phyloP scores from a whole-genome alignment of 2,329 filamentous ascomycete species.

The Arthrocladium fulminans region DNA sequence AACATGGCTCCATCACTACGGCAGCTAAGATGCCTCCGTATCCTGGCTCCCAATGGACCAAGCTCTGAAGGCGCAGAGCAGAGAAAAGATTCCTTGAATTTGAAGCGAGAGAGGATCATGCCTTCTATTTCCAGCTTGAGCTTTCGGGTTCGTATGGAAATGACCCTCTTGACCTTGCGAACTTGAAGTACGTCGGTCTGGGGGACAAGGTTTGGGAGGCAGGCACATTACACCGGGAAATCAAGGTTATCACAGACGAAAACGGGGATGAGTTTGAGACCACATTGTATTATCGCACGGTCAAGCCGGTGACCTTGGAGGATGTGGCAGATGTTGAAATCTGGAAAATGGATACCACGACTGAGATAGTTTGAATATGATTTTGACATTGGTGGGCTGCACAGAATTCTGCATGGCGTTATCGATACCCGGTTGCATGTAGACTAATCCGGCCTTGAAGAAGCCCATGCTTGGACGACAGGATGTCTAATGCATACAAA shows the following conservation, averaged over 20 bases:
- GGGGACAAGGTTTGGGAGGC: slow-evolving; percentile 16
- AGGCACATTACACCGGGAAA: slow-evolving; percentile 11
- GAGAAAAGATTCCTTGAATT: not conserved
- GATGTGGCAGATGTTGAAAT: slow-evolving; percentile 36
- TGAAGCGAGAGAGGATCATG: slow-evolving; percentile 10
- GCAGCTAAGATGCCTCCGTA: slow-evolving; percentile 29
- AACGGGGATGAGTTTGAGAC: slow-evolving; percentile 7
- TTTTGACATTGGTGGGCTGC: too few relatives aligned
- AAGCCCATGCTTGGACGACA: too few relatives aligned
- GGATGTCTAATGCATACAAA: too few relatives aligned
- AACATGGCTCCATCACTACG: slow-evolving; percentile 22
- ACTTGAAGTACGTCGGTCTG: slow-evolving; percentile 16
- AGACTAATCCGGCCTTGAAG: too few relatives aligned
- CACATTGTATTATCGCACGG: slow-evolving; percentile 26
- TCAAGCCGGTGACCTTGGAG: slow-evolving; percentile 33
- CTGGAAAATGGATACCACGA: slow-evolving; percentile 35
- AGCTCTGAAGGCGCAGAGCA: slow-evolving; percentile 2
- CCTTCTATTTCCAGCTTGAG: slow-evolving; percentile 13
- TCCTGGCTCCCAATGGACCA: slow-evolving; percentile 30
- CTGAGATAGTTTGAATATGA: slow-evolving; percentile 15
- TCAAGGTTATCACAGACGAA: slow-evolving; percentile 10
- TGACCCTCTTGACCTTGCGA: not conserved
- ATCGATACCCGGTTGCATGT: too few relatives aligned
- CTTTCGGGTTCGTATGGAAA: slow-evolving; percentile 5
- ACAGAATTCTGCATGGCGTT: too few relatives aligned